Percentiles rank a stretch among this genome's conserved stretches.
These are phyloP conservation scores for Sporothrix mexicana DNA, from an alignment of 2,329 filamentous ascomycete genomes.

Conservation along the genomic window DNA sequence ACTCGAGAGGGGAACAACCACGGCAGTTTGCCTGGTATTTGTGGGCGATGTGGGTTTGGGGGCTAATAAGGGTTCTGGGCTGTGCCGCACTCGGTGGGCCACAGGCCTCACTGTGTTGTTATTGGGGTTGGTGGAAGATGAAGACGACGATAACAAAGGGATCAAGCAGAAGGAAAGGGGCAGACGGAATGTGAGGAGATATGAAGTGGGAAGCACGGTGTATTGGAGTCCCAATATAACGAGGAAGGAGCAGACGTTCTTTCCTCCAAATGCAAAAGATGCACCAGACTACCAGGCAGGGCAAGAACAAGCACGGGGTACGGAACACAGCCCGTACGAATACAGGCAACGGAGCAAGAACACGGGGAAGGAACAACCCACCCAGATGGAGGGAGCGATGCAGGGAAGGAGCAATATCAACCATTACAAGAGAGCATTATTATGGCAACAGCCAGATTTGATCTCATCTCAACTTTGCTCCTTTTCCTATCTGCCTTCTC, in stretches of 20 bases:
- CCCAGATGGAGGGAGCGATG: neutral
- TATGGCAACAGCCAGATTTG: neutral
- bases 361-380: constrained; percentile 20
- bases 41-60: constrained; percentile 2
- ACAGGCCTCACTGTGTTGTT: neutral
- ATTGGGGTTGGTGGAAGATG: too few relatives aligned
- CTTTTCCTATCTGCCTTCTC: neutral
- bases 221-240: neutral
- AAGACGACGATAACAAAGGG: neutral
- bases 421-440: neutral
- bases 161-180: neutral
- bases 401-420: constrained; percentile 18
- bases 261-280: neutral
- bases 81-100: constrained; percentile 18
- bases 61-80: constrained; percentile 5
- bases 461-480: neutral
- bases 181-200: neutral
- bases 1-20: neutral
- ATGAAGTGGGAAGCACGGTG: neutral
- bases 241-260: neutral
- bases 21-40: neutral
- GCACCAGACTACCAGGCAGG: neutral
- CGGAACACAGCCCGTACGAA: constrained; percentile 10
- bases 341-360: neutral
- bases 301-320: neutral